Percentiles rank a stretch among this genome's conserved stretches.
Conservation (phyloP, 768 basidiomycete genomes). For the Agaricus blazei region DNA sequence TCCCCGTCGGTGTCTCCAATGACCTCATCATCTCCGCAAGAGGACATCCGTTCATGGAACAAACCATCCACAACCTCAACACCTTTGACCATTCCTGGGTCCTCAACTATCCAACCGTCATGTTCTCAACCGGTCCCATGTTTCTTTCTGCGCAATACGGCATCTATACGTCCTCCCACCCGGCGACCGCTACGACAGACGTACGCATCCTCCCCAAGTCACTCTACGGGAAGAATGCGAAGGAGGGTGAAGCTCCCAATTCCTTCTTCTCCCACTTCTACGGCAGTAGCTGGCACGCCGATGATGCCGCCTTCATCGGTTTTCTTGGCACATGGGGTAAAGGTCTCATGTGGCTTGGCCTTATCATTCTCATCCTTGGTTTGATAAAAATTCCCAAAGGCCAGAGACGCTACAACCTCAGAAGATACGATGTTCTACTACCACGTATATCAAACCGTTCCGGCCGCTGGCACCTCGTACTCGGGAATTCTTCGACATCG, state of each 20-base stretch:
- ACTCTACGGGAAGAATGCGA: conserved; percentile 96
- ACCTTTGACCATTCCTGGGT: conserved; percentile 93
- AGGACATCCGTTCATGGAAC: conserved; percentile 82
- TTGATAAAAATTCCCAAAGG: conserved; percentile 49
- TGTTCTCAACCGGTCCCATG: conserved; percentile 99
- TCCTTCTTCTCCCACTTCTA: conserved; percentile 98
- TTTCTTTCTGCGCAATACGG: conserved; percentile 94
- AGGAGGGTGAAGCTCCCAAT: conserved; percentile 74
- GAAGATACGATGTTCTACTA: conserved; percentile 72
- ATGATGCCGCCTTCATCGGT: conserved; percentile 95
- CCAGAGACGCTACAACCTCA: conserved; percentile 55
- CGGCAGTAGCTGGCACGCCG: conserved; percentile 97
- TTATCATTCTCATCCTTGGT: conserved; percentile 67
- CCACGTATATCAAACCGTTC: conserved; percentile 64
- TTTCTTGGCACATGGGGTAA: conserved; percentile 92
- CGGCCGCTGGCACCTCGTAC: conserved; percentile 70
- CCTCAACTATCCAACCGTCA: conserved; percentile 98
- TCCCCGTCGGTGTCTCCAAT: conserved; percentile 96
- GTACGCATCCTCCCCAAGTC: conserved; percentile 92
- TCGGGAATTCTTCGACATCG: conserved; percentile 51
- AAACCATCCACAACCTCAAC: conserved; percentile 87
- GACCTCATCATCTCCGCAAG: conserved; percentile 93
- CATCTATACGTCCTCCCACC: conserved; percentile 70
- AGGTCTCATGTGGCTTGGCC: conserved; percentile 78
- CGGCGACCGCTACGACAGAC: conserved; percentile 59